phyloP scores from a whole-genome alignment of 305 asterid species.

The Ajuga reptans region DNA sequence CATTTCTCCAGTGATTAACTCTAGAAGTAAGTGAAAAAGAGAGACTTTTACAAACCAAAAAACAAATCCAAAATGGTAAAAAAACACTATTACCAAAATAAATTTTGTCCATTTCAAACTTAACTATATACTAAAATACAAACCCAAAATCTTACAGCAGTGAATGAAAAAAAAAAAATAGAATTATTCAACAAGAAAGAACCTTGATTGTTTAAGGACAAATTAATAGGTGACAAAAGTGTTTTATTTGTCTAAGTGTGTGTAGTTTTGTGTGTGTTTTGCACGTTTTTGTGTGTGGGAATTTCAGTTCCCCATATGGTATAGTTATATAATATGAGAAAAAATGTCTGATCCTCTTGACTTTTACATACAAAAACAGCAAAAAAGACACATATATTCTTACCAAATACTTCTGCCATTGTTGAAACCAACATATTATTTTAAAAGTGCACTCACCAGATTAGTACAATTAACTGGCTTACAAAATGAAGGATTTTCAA shows the following conservation, averaged over 20 bases:
- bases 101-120: conserved; percentile 37
- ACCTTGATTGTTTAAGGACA: conserved; percentile 48
- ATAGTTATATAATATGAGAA: not conserved
- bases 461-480: conserved; percentile 34
- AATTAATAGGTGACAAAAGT: conserved; percentile 30
- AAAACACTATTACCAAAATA: conserved; percentile 16
- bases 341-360: conserved; percentile 33
- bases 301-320: conserved; percentile 35
- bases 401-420: conserved; percentile 34
- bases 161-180: conserved; percentile 20
- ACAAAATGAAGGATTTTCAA: conserved; percentile 36
- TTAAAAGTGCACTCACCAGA: conserved; percentile 11
- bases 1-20: conserved; percentile 24
- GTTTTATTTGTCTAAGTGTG: conserved; percentile 3
- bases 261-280: conserved; percentile 23
- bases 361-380: conserved; percentile 42
- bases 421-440: conserved; percentile 32
- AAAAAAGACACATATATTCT: conserved; percentile 44
- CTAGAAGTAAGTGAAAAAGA: conserved; percentile 22
- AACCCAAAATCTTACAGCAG: conserved; percentile 22
- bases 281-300: conserved; percentile 13
- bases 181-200: not conserved
- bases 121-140: conserved; percentile 35
- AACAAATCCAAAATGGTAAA: conserved; percentile 18
- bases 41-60: conserved; percentile 16